phyloP scores from a whole-genome alignment of 306 rosid genomes.

The Malus asiatica region DNA sequence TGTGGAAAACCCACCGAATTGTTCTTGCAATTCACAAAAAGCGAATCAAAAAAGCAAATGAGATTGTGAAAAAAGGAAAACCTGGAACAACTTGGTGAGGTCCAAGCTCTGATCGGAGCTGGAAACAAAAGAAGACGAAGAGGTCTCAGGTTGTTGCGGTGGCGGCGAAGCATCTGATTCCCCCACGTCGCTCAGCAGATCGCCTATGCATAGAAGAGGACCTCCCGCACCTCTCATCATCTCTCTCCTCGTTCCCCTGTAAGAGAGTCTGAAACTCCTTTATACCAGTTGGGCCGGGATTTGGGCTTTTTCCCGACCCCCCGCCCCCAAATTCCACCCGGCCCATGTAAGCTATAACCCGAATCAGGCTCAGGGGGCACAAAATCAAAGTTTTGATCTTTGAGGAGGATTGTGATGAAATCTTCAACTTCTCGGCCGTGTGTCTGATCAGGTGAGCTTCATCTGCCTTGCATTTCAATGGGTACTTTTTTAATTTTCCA shows the following conservation, averaged over 20 bases:
- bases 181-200: constrained; percentile 78
- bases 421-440: not conserved
- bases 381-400: not conserved
- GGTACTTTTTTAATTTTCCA: not conserved
- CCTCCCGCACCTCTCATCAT: constrained; percentile 83
- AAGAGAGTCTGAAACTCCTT: not conserved
- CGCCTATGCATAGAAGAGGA: constrained; percentile 81
- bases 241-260: not conserved
- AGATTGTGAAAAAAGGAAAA: constrained; percentile 6
- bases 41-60: not conserved
- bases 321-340: not conserved
- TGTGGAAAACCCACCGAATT: not conserved
- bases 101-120: constrained; percentile 29
- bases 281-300: not conserved
- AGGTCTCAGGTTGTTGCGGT: not conserved
- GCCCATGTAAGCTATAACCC: not conserved
- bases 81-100: constrained; percentile 79
- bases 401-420: not conserved
- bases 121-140: constrained; percentile 19
- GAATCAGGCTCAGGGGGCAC: not conserved
- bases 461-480: not conserved
- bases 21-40: not conserved
- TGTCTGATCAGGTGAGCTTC: constrained; percentile 2
- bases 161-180: constrained; percentile 31
- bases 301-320: not conserved